Base-by-base conservation (phyloP, 768 basidiomycete genomes). In the Leccinellum luteum region DNA sequence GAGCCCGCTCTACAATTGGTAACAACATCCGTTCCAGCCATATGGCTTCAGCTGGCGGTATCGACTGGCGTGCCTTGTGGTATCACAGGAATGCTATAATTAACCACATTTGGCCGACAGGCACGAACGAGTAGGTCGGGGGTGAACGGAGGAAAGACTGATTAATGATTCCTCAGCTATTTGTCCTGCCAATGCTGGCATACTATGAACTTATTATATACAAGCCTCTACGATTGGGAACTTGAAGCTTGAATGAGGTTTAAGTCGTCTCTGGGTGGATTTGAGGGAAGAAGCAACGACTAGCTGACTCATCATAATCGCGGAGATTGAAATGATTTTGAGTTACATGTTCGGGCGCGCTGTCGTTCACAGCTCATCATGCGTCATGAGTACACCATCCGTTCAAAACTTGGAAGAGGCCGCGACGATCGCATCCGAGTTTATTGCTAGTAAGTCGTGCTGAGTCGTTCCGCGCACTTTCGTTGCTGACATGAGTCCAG, bases 351-450 rank as follows among this genome's bases (percentile, higher is more conserved):
- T 21, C 41, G 48, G 41, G 34, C 28, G 14, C 28, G 12, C 51
- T 48, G 55, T 54, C 44, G 21, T 32, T 48, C 38, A 53, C 58
- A 15, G 3, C 43, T 50, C n/a, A 41, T 41, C 8, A 19, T 41
- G 38, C n/a, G 63, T 74, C 19, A 64, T 74, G 73, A 72, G 63
- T 43, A 68, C 69, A 0, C 71, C 71, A 2, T 72, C 73, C 0
- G 66, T 72, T 30, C 71, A 72, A 35, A 76, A 73, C 56, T 68
- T 80, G 59, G 80, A 81, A 64, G 80, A 81, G 51, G 80, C 81
- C 14, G 79, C 80, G 6, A 62, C 71, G 15, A 74, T 82, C 44
- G 78, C 81, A 23, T 74, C 79, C 21, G 80, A 81, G 59, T 81
- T 76, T 61, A 76, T 81, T 14, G 71, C 74, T 9, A 80, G 80